Conservation (phyloP, 768 basidiomycete genomes). For the Coprinopsis sp. region DNA sequence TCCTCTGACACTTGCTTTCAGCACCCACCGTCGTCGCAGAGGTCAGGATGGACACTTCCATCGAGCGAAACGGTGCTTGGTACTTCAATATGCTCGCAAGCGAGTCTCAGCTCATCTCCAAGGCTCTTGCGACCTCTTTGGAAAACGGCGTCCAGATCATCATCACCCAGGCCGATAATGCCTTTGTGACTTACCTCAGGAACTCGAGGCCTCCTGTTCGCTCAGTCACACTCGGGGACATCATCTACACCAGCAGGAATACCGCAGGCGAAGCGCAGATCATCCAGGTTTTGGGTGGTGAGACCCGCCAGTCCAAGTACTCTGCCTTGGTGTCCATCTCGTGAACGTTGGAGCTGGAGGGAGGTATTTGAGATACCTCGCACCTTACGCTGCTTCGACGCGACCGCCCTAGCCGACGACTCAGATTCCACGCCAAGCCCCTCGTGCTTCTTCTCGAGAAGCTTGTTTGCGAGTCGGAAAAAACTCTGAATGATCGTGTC, state of each 20-base stretch:
- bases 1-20: background rate
- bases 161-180: conserved; percentile 20
- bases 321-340: background rate
- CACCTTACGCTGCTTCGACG: too few species aligned
- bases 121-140: conserved; percentile 36
- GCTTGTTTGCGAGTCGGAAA: too few species aligned
- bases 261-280: conserved; percentile 1
- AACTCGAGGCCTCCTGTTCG: background rate
- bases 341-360: too few species aligned
- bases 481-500: too few species aligned
- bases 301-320: background rate
- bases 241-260: conserved; percentile 3
- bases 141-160: conserved; percentile 34
- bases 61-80: conserved; percentile 28
- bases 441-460: too few species aligned
- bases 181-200: background rate
- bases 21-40: conserved; percentile 27
- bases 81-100: conserved; percentile 28
- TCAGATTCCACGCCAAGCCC: too few species aligned
- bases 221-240: background rate
- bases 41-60: conserved; percentile 31
- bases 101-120: conserved; percentile 31
- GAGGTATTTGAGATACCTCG: too few species aligned
- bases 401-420: too few species aligned
- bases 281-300: background rate